A percentile compares a stretch with the other conserved stretches of the same genome.
phyloP scores from a whole-genome alignment of 2,329 filamentous ascomycete genomes.

The Phyllosticta citrichinensis region DNA sequence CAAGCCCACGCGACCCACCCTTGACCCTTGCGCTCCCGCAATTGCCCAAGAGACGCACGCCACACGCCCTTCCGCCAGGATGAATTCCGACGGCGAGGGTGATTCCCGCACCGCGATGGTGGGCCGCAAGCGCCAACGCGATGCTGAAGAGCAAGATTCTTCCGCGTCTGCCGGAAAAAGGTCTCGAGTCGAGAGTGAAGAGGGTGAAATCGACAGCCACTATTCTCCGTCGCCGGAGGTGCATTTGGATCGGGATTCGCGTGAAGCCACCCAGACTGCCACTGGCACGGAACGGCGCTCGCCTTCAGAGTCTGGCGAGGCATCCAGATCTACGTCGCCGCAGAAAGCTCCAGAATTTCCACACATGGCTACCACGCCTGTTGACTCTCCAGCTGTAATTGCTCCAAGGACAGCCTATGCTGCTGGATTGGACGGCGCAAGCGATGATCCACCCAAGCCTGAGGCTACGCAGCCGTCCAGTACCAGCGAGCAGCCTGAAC shows the following conservation, averaged over 20 bases:
- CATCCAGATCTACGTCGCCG: background rate
- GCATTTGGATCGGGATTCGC: background rate
- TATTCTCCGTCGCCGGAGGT: background rate
- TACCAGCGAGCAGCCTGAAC: background rate
- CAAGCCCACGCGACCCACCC: background rate
- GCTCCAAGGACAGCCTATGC: background rate
- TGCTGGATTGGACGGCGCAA: background rate
- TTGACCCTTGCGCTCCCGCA: background rate
- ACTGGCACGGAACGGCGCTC: background rate
- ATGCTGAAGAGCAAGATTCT: background rate
- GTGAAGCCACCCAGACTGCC: background rate
- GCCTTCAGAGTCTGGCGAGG: background rate
- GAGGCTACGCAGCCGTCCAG: background rate
- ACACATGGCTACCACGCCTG: background rate
- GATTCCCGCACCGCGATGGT: slow-evolving; percentile 39
- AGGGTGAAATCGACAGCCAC: background rate
- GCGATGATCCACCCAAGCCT: background rate
- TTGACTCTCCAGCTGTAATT: background rate
- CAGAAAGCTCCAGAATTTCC: background rate
- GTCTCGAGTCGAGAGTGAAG: background rate
- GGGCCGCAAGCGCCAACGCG: slow-evolving; percentile 26
- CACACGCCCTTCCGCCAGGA: background rate
- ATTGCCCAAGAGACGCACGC: background rate
- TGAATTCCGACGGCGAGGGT: slow-evolving; percentile 9
- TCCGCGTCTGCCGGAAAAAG: background rate